phyloP scores from a whole-genome alignment of 805 yeast species.

The Wickerhamomyces ciferrii region DNA sequence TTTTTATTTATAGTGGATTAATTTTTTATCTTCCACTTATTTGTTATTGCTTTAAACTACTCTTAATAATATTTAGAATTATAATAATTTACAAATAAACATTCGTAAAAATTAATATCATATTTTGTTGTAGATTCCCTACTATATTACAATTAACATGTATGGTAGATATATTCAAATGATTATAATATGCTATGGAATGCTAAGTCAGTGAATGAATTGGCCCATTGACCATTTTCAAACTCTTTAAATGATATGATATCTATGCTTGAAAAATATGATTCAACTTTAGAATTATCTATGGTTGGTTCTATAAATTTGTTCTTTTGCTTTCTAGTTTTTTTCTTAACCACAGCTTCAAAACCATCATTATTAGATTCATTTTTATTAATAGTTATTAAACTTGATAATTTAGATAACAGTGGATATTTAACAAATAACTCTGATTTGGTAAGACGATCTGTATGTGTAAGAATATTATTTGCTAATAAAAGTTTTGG shows the following conservation, averaged over 20 bases:
- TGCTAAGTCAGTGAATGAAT: conserved; percentile 49
- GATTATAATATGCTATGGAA: conserved; percentile 24
- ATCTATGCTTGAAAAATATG: conserved; percentile 26
- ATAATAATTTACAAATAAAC: background rate
- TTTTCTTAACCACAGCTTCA: conserved; percentile 12
- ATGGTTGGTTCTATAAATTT: conserved; percentile 24
- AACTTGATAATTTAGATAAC: conserved; percentile 32
- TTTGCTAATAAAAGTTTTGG: conserved; percentile 46
- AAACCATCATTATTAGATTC: conserved; percentile 9
- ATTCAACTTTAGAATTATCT: conserved; percentile 23
- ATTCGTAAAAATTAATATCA: background rate
- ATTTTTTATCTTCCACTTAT: background rate
- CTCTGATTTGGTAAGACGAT: conserved; percentile 38
- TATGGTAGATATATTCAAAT: background rate
- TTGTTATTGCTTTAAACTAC: background rate
- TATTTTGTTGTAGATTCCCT: background rate
- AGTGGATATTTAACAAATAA: conserved; percentile 38
- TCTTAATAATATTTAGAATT: background rate
- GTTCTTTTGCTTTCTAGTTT: conserved; percentile 20
- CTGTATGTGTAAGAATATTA: conserved; percentile 47
- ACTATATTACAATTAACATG: background rate
- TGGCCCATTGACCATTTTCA: conserved; percentile 39
- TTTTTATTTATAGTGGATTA: background rate
- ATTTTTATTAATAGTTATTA: conserved; percentile 3
- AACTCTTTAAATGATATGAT: conserved; percentile 18